These are phyloP conservation scores for Candida rishiriensis DNA, from an alignment of 805 yeast species.

Conservation along the genomic window DNA sequence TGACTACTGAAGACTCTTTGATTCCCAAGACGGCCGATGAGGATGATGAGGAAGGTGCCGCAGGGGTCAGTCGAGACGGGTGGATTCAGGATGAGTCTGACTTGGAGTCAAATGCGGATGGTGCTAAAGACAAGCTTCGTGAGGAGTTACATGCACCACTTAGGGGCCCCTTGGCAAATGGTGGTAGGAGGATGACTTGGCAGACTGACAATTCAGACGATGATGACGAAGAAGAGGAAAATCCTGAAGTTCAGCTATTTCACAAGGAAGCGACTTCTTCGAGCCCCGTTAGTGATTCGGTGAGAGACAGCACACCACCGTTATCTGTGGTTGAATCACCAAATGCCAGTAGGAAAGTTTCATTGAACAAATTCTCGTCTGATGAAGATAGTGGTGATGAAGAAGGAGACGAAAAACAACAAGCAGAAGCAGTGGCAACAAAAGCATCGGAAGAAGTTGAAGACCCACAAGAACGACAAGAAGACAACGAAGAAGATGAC, in stretches of 20 bases:
- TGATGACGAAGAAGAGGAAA: conserved; percentile 2
- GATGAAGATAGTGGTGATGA: background rate
- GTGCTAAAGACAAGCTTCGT: conserved; percentile 1
- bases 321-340: too few species aligned
- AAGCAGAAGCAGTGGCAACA: too few species aligned
- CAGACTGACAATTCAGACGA: background rate
- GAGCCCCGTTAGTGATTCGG: too few species aligned
- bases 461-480: background rate
- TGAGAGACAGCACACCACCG: too few species aligned
- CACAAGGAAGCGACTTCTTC: too few species aligned
- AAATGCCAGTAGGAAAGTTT: too few species aligned
- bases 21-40: background rate
- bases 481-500: conserved; percentile 3
- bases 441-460: background rate
- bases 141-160: conserved; percentile 3
- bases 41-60: background rate
- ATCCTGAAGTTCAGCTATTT: background rate
- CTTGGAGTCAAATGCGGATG: background rate
- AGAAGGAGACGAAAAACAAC: background rate
- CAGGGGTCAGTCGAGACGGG: too few species aligned
- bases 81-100: background rate
- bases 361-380: background rate
- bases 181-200: too few species aligned
- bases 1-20: background rate
- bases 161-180: too few species aligned